Base-by-base conservation (phyloP, 1,284 basidiomycete species). In the Tetrapyrgos nigripes region DNA sequence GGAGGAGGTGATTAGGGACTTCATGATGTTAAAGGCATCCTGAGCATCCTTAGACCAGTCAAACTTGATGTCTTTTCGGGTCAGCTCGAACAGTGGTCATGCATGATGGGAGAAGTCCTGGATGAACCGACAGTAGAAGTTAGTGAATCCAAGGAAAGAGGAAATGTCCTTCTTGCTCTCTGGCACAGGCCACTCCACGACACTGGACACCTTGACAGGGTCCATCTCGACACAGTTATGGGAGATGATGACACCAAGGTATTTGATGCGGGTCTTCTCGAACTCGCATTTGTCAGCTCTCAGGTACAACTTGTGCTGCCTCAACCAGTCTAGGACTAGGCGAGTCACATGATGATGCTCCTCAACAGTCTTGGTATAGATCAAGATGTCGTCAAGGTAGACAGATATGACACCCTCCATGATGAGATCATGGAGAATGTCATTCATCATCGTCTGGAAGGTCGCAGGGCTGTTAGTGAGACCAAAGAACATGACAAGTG, bases 271-370 rank as follows among this genome's bases (percentile, higher is more conserved):
- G 0, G 11, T 1, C 1, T 53, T 14, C 3, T 71, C 53, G 60
- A 82, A 82, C 0, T 64, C 50, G 48, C 79, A 82, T 52, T 83
- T 82, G 47, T 74, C 68, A 0, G 67, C 58, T 53, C 80, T 79
- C 0, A 71, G 49, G 43, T 57, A 70, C 0, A 80, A 68, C 1
- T 68, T 29, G 10, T 74, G 57, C 3, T 72, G 56, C 0, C 65
- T 44, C 0, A 83, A 68, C 3, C 64, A 49, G 28, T 71, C 24
- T 0, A 82, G 62, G 0, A 83, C 76, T 43, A 33, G 14, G 14
- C 31, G 31, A 33, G 31, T 33, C 9, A 49, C 26, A 17, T 17
- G 4, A 17, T 24, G 6, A 55, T 70, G 62, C 57, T 73, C 60
- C 43, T 68, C 62, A 17, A 65, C 55, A 13, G 53, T 53, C n/a